Percentiles rank a stretch among this genome's conserved stretches.
These are phyloP conservation scores for Lolium rigidum DNA, from an alignment of 176 grass and related monocot species.

Conservation along the genomic window DNA sequence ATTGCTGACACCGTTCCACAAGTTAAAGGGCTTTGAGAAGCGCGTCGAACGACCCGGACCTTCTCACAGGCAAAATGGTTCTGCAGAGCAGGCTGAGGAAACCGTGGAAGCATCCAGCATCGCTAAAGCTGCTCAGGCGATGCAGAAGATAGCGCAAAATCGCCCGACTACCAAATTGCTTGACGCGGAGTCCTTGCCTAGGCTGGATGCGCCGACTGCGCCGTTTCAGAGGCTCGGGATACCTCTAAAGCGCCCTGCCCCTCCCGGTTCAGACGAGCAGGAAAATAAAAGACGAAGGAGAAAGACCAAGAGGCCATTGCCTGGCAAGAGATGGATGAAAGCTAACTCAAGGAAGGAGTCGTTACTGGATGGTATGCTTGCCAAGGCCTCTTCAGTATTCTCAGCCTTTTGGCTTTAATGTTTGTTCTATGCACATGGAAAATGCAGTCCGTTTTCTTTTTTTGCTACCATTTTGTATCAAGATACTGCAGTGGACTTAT, in stretches of 20 bases:
- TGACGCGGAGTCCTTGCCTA: conserved; percentile 68
- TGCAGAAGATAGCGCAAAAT: conserved; percentile 57
- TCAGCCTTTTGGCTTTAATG: conserved; percentile 13
- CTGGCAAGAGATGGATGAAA: conserved; percentile 86
- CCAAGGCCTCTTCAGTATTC: background rate
- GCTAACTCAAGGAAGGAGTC: conserved; percentile 50
- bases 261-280: conserved; percentile 52
- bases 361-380: conserved; percentile 47
- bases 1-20: conserved; percentile 93
- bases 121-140: conserved; percentile 66
- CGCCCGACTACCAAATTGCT: conserved; percentile 87
- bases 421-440: conserved; percentile 12
- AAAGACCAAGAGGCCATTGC: conserved; percentile 70
- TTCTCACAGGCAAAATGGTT: conserved; percentile 36
- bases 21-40: conserved; percentile 88
- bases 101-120: conserved; percentile 67
- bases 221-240: conserved; percentile 81
- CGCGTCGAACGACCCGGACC: conserved; percentile 59
- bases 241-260: conserved; percentile 59
- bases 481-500: conserved; percentile 24
- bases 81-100: conserved; percentile 36
- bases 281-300: conserved; percentile 58
- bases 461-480: conserved; percentile 3
- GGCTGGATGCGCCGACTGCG: conserved; percentile 76
- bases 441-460: conserved; percentile 20